Percentiles rank a stretch among this genome's conserved stretches.
Evolutionary conservation across 2,329 filamentous ascomycete species (phyloP).

Genomic region (Apiospora saccharicola): DNA sequence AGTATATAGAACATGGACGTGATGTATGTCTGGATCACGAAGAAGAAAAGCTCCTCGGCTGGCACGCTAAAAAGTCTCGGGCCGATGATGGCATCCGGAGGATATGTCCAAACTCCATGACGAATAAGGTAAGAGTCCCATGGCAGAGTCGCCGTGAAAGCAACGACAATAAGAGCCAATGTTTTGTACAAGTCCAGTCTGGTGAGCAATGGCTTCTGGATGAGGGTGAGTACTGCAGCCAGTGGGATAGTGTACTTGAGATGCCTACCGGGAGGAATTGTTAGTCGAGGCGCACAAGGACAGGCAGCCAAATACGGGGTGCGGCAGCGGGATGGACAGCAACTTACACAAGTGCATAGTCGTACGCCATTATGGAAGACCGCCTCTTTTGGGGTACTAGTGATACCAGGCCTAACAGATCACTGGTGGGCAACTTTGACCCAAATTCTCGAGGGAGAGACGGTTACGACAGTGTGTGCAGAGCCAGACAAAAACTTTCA

Average conservation of each 20-base stretch:
- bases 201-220: constrained; percentile 69
- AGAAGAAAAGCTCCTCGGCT: constrained; percentile 78
- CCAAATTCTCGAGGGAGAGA: constrained; percentile 1
- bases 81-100: constrained; percentile 68
- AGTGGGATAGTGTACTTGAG: constrained; percentile 72
- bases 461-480: constrained; percentile 9
- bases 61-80: constrained; percentile 70
- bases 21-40: constrained; percentile 78
- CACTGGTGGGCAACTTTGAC: constrained; percentile 14
- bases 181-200: constrained; percentile 69
- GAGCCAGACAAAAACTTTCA: background rate
- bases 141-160: constrained; percentile 72
- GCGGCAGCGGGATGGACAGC: background rate
- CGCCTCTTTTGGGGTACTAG: background rate
- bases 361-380: constrained; percentile 57
- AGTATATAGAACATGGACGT: constrained; percentile 73
- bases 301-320: background rate
- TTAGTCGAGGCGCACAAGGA: background rate
- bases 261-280: constrained; percentile 56
- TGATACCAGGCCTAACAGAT: constrained; percentile 16
- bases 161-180: constrained; percentile 65
- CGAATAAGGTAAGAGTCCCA: constrained; percentile 81
- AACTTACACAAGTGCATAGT: constrained; percentile 70
- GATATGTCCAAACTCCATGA: constrained; percentile 75
- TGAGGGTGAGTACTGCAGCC: constrained; percentile 63